Percentiles rank a stretch among this genome's conserved stretches.
These are phyloP conservation scores for Talaromyces stipitatus DNA, from an alignment of 495 filamentous ascomycete genomes.

Conservation along the genomic window DNA sequence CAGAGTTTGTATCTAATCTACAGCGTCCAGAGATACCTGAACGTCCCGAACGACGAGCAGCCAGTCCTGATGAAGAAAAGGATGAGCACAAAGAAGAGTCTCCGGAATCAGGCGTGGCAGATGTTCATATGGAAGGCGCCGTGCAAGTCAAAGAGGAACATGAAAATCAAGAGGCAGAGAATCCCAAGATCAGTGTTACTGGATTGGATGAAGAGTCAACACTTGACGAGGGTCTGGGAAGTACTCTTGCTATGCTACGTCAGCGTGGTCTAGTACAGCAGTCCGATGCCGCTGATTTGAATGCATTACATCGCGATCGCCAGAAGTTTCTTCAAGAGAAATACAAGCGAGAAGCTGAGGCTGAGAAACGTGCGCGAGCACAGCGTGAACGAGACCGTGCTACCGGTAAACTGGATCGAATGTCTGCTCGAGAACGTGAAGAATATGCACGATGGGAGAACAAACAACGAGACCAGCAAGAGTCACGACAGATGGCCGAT, in stretches of 20 bases:
- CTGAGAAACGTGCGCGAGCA: slow-evolving; percentile 67
- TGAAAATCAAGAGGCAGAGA: slow-evolving; percentile 33
- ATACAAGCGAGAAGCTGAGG: slow-evolving; percentile 58
- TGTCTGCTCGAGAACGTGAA: slow-evolving; percentile 87
- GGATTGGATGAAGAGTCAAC: slow-evolving; percentile 82
- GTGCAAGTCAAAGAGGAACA: slow-evolving; percentile 51
- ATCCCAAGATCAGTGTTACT: slow-evolving; percentile 46
- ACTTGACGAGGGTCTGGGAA: slow-evolving; percentile 68
- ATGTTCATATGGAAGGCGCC: slow-evolving; percentile 56
- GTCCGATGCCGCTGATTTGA: slow-evolving; percentile 52
- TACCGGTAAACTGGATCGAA: slow-evolving; percentile 72
- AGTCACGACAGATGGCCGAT: slow-evolving; percentile 71
- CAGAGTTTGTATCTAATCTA: slow-evolving; percentile 85
- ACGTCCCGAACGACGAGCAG: slow-evolving; percentile 36
- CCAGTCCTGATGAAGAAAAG: slow-evolving; percentile 25
- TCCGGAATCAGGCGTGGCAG: slow-evolving; percentile 47
- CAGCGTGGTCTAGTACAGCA: slow-evolving; percentile 73
- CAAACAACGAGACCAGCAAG: slow-evolving; percentile 71
- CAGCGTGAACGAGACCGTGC: slow-evolving; percentile 84
- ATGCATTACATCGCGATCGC: slow-evolving; percentile 63
- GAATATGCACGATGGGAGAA: slow-evolving; percentile 83
- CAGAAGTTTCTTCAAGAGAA: slow-evolving; percentile 80
- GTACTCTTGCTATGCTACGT: slow-evolving; percentile 71
- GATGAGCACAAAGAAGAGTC: slow-evolving; percentile 20
- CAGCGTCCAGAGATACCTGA: slow-evolving; percentile 63